These are phyloP conservation scores for Verticillium klebahnii DNA, from an alignment of 2,329 filamentous ascomycete species.

Conservation along the genomic window DNA sequence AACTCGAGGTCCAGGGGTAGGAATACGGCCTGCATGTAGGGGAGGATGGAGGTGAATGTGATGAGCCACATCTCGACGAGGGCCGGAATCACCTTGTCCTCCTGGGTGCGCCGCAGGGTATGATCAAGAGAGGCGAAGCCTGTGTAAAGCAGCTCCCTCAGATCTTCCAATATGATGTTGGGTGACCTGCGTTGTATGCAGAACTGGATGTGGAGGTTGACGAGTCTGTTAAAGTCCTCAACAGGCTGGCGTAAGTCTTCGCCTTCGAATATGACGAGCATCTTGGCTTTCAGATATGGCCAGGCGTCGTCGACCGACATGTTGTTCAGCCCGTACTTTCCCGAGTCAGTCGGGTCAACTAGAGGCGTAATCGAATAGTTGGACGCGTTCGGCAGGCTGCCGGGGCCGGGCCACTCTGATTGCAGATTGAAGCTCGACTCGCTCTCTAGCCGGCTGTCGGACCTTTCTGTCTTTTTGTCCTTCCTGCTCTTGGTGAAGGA, in stretches of 20 bases:
- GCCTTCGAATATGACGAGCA: conserved; percentile 75
- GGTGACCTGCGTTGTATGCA: conserved; percentile 71
- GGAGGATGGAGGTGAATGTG: conserved; percentile 84
- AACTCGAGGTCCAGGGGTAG: conserved; percentile 91
- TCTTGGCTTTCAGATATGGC: conserved; percentile 71
- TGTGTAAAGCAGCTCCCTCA: conserved; percentile 69
- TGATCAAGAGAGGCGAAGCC: conserved; percentile 86
- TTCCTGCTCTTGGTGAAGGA: conserved; percentile 80
- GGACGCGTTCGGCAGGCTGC: conserved; percentile 38
- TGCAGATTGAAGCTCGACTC: conserved; percentile 38
- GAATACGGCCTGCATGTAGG: conserved; percentile 94
- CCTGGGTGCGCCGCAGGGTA: conserved; percentile 70
- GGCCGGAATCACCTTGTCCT: conserved; percentile 84
- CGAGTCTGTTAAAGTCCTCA: conserved; percentile 77
- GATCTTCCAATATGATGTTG: conserved; percentile 67
- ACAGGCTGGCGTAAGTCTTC: conserved; percentile 76
- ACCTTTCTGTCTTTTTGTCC: conserved; percentile 75
- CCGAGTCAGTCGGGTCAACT: conserved; percentile 47
- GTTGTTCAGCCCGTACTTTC: conserved; percentile 60
- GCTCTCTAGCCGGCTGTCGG: conserved; percentile 45
- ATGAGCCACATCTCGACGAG: conserved; percentile 93
- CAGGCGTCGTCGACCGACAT: conserved; percentile 76
- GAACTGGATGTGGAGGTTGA: conserved; percentile 72
- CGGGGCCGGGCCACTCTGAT: conserved; percentile 47
- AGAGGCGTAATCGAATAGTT: conserved; percentile 41